Conservation (phyloP, 1,139 yeast species). For the Candida sanyaensis region DNA sequence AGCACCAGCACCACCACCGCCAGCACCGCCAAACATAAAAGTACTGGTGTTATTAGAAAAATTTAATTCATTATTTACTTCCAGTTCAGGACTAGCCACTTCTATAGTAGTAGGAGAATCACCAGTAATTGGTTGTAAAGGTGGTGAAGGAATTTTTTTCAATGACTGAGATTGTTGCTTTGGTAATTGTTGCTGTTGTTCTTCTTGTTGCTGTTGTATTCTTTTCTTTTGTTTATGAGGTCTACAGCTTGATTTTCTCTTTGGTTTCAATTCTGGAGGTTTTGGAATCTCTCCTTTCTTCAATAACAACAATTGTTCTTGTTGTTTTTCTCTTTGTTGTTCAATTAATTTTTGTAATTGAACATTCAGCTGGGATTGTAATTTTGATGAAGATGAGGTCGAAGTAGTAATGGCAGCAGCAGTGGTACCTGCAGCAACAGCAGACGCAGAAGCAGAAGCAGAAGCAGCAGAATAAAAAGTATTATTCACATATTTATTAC, state of each 20-base stretch:
- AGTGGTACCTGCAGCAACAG: too few species aligned
- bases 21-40: slow-evolving; percentile 1
- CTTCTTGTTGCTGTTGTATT: slow-evolving; percentile 4
- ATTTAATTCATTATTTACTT: slow-evolving; percentile 10
- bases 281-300: slow-evolving; percentile 6
- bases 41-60: slow-evolving; percentile 2
- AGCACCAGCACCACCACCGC: neutral
- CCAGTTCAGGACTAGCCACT: slow-evolving; percentile 19
- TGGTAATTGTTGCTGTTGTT: slow-evolving; percentile 5
- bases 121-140: slow-evolving; percentile 3
- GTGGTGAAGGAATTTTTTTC: neutral
- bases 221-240: slow-evolving; percentile 9
- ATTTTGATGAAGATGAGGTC: neutral
- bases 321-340: slow-evolving; percentile 7
- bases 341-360: slow-evolving; percentile 8
- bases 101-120: slow-evolving; percentile 19
- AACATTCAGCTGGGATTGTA: slow-evolving; percentile 10
- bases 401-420: neutral
- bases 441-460: too few species aligned
- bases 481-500: slow-evolving; percentile 1
- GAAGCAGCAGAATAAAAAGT: neutral
- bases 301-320: slow-evolving; percentile 3
- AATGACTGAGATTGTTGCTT: slow-evolving; percentile 5
- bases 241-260: slow-evolving; percentile 13
- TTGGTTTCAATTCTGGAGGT: slow-evolving; percentile 9